Evolutionary conservation across 352 stramenopile genomes (phyloP).

Genomic region (Globisporangium ultimum): DNA sequence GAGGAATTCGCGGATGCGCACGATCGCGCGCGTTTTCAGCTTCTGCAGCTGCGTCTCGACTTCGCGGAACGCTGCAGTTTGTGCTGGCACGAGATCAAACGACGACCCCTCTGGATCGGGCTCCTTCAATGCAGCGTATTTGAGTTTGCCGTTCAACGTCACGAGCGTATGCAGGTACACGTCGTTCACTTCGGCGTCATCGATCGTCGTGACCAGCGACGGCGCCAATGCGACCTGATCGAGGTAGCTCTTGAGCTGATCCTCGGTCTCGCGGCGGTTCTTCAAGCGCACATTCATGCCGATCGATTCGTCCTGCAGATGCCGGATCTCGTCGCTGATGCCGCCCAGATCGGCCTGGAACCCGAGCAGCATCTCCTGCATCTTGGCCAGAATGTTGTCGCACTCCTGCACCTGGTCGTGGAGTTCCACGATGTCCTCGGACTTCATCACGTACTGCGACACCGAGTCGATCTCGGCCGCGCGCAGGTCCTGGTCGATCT

Average conservation of each 20-base stretch:
- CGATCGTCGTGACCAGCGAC: conserved; percentile 91
- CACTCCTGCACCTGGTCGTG: conserved; percentile 95
- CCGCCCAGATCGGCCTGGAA: conserved; percentile 98
- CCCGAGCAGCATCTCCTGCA: conserved; percentile 97
- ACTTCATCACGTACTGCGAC: conserved; percentile 85
- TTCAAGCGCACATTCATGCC: conserved; percentile 92
- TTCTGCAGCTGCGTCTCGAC: conserved; percentile 92
- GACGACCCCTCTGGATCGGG: conserved; percentile 62
- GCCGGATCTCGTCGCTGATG: conserved; percentile 97
- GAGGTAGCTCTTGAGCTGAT: conserved; percentile 93
- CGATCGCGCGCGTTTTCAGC: conserved; percentile 71
- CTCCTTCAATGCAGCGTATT: conserved; percentile 77
- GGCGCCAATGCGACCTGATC: conserved; percentile 94
- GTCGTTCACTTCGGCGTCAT: conserved; percentile 93
- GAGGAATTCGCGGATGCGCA: conserved; percentile 92
- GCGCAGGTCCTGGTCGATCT: conserved; percentile 89
- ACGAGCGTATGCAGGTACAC: conserved; percentile 92
- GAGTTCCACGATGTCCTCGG: conserved; percentile 88
- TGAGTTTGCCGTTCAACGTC: conserved; percentile 92
- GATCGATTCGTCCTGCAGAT: conserved; percentile 95
- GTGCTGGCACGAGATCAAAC: conserved; percentile 83
- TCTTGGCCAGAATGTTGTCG: conserved; percentile 94
- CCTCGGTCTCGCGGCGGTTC: conserved; percentile 94
- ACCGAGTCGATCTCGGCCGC: conserved; percentile 83
- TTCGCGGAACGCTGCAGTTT: conserved; percentile 91